Conservation (phyloP, 352 stramenopile species). For the Hyaloperonospora brassicae region DNA sequence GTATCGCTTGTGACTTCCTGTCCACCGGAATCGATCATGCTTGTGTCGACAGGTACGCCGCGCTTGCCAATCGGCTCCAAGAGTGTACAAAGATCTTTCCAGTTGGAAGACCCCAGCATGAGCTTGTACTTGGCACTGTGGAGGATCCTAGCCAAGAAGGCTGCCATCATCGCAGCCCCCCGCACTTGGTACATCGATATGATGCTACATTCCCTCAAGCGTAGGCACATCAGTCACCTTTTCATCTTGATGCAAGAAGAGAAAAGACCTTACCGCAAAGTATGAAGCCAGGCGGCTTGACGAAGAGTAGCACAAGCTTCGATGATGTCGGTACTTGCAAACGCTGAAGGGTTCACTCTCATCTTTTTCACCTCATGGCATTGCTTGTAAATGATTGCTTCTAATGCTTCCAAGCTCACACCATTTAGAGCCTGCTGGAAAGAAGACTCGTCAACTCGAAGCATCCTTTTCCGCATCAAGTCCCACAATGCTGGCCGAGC, state of each 20-base stretch:
- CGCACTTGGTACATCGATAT: constrained; percentile 19
- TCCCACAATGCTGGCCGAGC: constrained; percentile 40
- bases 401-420: constrained; percentile 36
- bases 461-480: constrained; percentile 37
- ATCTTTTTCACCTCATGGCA: constrained; percentile 36
- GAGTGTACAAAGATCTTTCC: constrained; percentile 31
- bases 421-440: constrained; percentile 21
- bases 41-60: not conserved
- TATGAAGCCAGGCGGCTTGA: constrained; percentile 54
- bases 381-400: constrained; percentile 42
- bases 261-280: constrained; percentile 33
- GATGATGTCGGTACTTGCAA: constrained; percentile 37
- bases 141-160: constrained; percentile 22
- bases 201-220: constrained; percentile 7
- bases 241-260: not conserved
- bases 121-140: constrained; percentile 33
- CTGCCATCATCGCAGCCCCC: constrained; percentile 8
- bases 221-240: constrained; percentile 2
- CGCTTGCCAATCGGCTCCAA: constrained; percentile 5
- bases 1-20: not conserved
- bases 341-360: constrained; percentile 36
- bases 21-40: not conserved
- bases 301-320: constrained; percentile 52
- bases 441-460: constrained; percentile 23
- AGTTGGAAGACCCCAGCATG: constrained; percentile 30